Evolutionary conservation across 306 rosid species (phyloP), one percentile per base, ranked within the genome.

Genomic region (Leucaena leucocephala): DNA sequence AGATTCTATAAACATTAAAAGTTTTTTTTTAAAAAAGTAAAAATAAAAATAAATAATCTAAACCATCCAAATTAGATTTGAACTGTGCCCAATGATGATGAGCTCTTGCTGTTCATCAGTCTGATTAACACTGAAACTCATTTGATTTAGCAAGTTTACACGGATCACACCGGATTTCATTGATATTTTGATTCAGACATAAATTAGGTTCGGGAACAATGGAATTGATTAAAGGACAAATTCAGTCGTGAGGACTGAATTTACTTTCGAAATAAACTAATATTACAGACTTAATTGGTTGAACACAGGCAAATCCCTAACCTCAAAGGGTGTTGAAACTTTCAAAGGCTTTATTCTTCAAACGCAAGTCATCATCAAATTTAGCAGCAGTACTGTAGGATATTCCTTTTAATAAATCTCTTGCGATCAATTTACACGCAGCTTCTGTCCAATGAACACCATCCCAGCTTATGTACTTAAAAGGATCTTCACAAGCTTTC

Each of bases 391-490:
- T 5, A 9, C 19, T 50, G 19, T 43, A 65, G 40, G 66, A 71
- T 27, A 27, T 27, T 19, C 59, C 79, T 40, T 84, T 11, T 1
- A 80, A 14, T 57, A 77, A 40, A 48, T 34, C 34, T 8, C 13
- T 4, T 27, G 85, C 76, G 21, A 89, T 86, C 54, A 46, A 48
- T 15, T 66, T 52, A 84, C 85, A 85, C 22, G 92, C 90, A 12
- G 90, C 90, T 46, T 85, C 87, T 2, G 92, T 89, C 34, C 82
- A 81, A 70, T 85, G 90, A 21, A 84, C 8, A 44, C 87, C 87
- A 73, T 84, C 87, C 87, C 87, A 84, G 4, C 66, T 6, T 14
- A 81, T 78, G 71, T 77, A 78, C 43, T 73, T 50, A 0, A 80
- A 81, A 59, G 85, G 87, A 13, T 81, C 82, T 27, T 68, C 52